phyloP scores from a whole-genome alignment of 2,329 filamentous ascomycete species.

The Eutypella sp. region DNA sequence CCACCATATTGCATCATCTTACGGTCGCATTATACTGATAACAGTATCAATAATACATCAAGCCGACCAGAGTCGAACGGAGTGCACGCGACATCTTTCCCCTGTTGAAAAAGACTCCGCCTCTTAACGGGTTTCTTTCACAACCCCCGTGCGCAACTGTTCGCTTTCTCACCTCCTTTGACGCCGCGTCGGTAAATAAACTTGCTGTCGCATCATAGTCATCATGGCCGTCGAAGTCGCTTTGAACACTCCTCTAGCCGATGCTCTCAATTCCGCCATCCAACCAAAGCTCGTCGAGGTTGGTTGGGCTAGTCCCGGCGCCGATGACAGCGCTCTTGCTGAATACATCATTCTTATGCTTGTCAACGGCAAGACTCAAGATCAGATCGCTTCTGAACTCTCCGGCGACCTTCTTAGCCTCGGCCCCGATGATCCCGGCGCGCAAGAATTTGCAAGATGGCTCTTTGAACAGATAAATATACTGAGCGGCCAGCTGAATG shows the following conservation, averaged over 20 bases:
- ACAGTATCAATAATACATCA: no score
- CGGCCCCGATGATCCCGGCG: constrained; percentile 75
- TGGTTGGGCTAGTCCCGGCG: constrained; percentile 79
- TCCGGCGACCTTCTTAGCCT: constrained; percentile 81
- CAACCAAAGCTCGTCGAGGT: constrained; percentile 89
- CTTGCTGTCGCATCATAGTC: constrained; percentile 6
- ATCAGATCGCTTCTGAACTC: constrained; percentile 83
- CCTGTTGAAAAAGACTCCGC: constrained; percentile 4
- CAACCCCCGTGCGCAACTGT: constrained; percentile 2
- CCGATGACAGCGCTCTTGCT: constrained; percentile 75
- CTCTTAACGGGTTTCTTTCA: constrained; percentile 1
- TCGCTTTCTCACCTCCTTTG: not conserved
- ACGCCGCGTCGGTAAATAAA: not conserved
- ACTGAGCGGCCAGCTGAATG: constrained; percentile 53
- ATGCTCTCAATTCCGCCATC: constrained; percentile 75
- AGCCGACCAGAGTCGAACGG: not conserved
- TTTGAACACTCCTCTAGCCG: constrained; percentile 75
- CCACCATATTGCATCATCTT: no score
- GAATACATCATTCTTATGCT: constrained; percentile 99
- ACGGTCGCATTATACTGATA: no score
- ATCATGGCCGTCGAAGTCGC: constrained; percentile 74
- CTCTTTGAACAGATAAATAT: constrained; percentile 80
- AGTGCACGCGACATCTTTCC: constrained; percentile 1
- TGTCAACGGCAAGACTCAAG: constrained; percentile 87
- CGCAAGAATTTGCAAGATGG: constrained; percentile 83